Evolutionary conservation across 495 filamentous ascomycete species (phyloP).

Genomic region (Daldinia concentrica): DNA sequence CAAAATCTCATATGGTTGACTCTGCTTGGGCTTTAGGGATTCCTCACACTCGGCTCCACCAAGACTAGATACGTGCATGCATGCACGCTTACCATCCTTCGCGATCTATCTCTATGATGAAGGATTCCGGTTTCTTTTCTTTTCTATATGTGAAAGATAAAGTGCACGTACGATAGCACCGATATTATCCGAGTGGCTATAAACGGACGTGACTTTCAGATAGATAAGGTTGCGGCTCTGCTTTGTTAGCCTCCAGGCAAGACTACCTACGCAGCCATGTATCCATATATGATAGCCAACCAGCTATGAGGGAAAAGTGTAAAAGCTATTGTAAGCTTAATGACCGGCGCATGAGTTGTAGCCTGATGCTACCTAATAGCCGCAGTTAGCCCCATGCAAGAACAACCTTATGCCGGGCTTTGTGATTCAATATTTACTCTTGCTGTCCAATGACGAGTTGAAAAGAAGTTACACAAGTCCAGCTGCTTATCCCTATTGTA

Average conservation of each 20-base stretch:
- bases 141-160: not conserved
- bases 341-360: not conserved
- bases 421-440: not conserved
- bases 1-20: not conserved
- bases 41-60: not conserved
- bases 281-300: no score
- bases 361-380: not conserved
- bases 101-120: not conserved
- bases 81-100: not conserved
- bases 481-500: not conserved
- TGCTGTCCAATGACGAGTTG: not conserved
- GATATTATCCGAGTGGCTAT: slow-evolving; percentile 4
- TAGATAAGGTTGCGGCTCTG: slow-evolving; percentile 18
- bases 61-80: not conserved
- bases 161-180: slow-evolving; percentile 1
- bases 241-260: not conserved
- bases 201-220: not conserved
- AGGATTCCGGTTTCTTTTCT: not conserved
- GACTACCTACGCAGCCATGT: not conserved
- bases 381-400: not conserved
- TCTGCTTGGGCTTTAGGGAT: not conserved
- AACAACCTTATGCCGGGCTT: not conserved
- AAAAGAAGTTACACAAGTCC: not conserved
- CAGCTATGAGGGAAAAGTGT: no score
- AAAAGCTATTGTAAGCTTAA: not conserved